These are phyloP conservation scores for Angomonas ambiguus DNA, from an alignment of 208 protist species.

Conservation along the genomic window DNA sequence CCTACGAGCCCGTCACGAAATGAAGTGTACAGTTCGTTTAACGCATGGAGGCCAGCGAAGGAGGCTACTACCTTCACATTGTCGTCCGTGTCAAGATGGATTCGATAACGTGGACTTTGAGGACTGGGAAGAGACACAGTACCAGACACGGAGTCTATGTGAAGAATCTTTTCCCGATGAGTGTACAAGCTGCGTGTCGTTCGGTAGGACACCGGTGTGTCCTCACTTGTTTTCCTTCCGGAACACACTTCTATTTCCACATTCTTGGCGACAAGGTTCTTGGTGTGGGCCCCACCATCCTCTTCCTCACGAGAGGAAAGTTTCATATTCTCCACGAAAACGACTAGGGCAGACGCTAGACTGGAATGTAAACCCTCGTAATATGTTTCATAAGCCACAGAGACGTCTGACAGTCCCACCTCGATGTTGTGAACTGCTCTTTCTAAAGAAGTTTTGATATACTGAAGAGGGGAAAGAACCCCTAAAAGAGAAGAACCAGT, in stretches of 20 bases:
- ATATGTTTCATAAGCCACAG: constrained; percentile 56
- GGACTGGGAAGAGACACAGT: background rate
- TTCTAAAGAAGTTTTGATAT: constrained; percentile 1
- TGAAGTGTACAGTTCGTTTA: constrained; percentile 35
- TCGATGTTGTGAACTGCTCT: constrained; percentile 44
- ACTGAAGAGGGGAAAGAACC: background rate
- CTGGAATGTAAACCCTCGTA: constrained; percentile 55
- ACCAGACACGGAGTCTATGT: background rate
- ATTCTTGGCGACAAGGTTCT: background rate
- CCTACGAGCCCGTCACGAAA: constrained; percentile 43
- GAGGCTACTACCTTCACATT: constrained; percentile 25
- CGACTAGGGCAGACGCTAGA: constrained; percentile 33
- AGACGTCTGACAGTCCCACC: constrained; percentile 41
- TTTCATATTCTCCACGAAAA: constrained; percentile 42
- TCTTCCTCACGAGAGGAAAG: constrained; percentile 45
- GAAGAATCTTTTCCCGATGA: background rate
- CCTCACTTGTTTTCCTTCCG: constrained; percentile 3
- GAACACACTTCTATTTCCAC: background rate
- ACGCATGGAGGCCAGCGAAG: constrained; percentile 48
- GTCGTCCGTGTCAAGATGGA: constrained; percentile 13
- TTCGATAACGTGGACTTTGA: background rate
- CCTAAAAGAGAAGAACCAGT: background rate
- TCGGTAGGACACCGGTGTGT: background rate
- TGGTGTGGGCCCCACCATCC: constrained; percentile 24
- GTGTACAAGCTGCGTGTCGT: background rate